phyloP scores from a whole-genome alignment of 73 alveolate species.

The Tetrahymena malaccensis region DNA sequence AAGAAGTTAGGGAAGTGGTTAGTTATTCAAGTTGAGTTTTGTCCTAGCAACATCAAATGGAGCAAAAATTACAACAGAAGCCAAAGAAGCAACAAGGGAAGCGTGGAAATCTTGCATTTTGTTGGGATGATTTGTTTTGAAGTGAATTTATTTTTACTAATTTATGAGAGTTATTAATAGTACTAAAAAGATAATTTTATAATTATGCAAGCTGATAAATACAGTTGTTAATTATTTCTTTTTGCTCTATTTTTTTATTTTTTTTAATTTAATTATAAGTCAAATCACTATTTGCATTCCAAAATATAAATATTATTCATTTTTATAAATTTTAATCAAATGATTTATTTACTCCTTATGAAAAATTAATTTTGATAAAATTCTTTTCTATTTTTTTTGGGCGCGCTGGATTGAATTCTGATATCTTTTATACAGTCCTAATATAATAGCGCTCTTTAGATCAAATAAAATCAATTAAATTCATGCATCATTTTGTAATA shows the following conservation, averaged over 20 bases:
- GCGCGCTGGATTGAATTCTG: background rate
- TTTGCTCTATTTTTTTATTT: background rate
- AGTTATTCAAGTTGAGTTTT: background rate
- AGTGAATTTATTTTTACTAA: background rate
- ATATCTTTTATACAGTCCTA: background rate
- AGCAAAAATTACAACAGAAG: background rate
- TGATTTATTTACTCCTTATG: background rate
- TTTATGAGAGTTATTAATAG: background rate
- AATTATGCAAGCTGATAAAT: background rate
- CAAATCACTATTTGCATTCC: background rate
- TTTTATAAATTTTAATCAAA: background rate
- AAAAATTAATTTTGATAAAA: background rate
- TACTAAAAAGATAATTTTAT: background rate
- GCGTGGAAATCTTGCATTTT: background rate
- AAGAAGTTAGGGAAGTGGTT: background rate
- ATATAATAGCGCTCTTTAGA: background rate
- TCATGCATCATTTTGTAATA: background rate
- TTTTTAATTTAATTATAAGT: background rate
- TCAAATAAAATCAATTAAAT: background rate
- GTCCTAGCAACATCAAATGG: background rate
- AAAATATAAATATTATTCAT: background rate
- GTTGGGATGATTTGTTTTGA: background rate
- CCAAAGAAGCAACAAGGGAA: background rate
- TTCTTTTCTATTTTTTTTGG: background rate
- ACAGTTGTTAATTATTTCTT: background rate